Percentiles rank a stretch among this genome's conserved stretches.
Conservation (phyloP, 139 green algal species). For the Micractinium conductrix region DNA sequence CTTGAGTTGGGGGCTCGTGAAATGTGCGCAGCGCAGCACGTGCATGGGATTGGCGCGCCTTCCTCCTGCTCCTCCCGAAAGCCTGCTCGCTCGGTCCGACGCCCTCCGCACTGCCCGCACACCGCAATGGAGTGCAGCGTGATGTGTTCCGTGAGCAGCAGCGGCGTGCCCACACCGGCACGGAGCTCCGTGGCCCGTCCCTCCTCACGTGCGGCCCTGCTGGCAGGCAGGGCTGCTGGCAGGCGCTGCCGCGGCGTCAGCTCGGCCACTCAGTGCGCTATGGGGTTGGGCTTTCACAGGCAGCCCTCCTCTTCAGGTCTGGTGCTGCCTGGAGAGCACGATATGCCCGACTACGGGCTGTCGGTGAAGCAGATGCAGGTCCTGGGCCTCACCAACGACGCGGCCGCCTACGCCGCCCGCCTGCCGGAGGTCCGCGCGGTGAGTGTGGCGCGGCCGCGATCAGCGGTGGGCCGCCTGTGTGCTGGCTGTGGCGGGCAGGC, state of each 20-base stretch:
- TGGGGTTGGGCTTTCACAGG: constrained; percentile 39
- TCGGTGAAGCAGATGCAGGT: constrained; percentile 59
- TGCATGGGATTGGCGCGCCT: no score
- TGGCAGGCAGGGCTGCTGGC: neutral
- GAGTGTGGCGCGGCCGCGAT: constrained; percentile 24
- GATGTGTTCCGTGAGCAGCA: no score
- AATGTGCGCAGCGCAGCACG: no score
- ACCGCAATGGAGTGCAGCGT: no score
- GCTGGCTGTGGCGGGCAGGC: no score
- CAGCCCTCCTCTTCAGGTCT: neutral
- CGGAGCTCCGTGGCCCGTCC: neutral
- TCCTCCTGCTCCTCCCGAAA: no score
- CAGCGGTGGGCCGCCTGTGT: no score
- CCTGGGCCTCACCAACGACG: constrained; percentile 53
- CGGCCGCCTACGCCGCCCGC: neutral
- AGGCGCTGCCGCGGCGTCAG: no score
- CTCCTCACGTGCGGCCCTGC: neutral
- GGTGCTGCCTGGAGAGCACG: constrained; percentile 4
- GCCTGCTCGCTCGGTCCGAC: no score
- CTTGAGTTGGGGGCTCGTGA: no score
- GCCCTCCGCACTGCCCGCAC: no score
- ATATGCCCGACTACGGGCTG: constrained; percentile 57
- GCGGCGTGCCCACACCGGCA: neutral
- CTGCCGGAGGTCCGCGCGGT: constrained; percentile 44
- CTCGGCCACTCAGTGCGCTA: no score